Percentiles rank a stretch among this genome's conserved stretches.
Conservation (phyloP, 2,329 filamentous ascomycete species). For the Macrophomina tecta region DNA sequence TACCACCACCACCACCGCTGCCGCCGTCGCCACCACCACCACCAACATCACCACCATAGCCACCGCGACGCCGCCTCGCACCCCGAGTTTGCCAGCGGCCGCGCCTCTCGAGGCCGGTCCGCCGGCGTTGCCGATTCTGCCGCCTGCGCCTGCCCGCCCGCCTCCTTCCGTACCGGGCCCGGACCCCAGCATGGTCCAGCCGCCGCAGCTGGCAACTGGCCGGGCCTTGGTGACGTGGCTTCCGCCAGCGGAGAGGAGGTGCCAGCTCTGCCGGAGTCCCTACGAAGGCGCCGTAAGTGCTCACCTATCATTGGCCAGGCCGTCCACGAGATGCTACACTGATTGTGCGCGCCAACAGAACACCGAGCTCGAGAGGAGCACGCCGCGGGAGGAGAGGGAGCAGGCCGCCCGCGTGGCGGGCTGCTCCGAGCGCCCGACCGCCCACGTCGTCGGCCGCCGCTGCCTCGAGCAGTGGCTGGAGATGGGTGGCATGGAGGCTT, state of each 20-base stretch:
- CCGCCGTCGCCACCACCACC: too few relatives aligned
- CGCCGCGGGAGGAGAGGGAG: constrained; percentile 21
- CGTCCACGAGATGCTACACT: not conserved
- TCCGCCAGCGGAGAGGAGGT: not conserved
- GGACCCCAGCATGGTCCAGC: not conserved
- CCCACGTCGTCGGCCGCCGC: not conserved
- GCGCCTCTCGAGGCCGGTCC: not conserved
- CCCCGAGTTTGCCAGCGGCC: not conserved
- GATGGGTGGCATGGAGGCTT: constrained; percentile 27
- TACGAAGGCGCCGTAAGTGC: constrained; percentile 7
- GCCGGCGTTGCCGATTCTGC: not conserved
- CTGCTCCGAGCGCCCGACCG: not conserved
- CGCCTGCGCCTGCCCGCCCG: not conserved
- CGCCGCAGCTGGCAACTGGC: not conserved
- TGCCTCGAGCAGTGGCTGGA: constrained; percentile 1
- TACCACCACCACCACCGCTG: too few relatives aligned
- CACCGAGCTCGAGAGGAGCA: constrained; percentile 2
- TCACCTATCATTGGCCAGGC: too few relatives aligned
- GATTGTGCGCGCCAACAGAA: not conserved
- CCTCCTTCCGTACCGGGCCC: not conserved
- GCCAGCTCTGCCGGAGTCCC: not conserved
- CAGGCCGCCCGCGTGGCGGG: constrained; percentile 5
- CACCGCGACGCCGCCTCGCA: not conserved
- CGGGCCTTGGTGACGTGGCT: constrained; percentile 1
- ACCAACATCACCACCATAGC: not conserved